Conservation (phyloP, 768 basidiomycete species). For the Lactifluus subvellereus region DNA sequence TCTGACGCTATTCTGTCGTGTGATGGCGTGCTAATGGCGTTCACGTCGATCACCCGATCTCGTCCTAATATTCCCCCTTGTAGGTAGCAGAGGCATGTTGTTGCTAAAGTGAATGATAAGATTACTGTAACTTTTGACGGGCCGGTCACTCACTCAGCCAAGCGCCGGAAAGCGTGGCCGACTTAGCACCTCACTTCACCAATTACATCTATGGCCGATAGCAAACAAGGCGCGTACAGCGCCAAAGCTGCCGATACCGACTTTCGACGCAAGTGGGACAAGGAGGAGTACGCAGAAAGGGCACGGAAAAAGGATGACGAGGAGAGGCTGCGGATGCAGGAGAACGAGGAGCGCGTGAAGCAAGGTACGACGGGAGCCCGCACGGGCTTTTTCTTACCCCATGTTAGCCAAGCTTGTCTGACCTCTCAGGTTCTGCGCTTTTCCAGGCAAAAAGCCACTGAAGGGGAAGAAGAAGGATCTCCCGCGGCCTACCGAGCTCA, state of each 20-base stretch:
- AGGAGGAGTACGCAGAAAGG: constrained; percentile 38
- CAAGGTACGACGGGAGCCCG: constrained; percentile 50
- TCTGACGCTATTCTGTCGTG: no score
- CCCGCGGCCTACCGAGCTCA: constrained; percentile 89
- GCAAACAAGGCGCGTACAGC: constrained; percentile 24
- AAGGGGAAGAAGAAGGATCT: constrained; percentile 67
- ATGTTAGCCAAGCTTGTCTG: not conserved
- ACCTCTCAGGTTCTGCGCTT: not conserved
- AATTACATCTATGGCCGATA: constrained; percentile 19
- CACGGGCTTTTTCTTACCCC: no score
- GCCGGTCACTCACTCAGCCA: no score
- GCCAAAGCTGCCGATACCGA: constrained; percentile 25
- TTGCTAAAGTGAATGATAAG: no score
- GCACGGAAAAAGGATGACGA: constrained; percentile 40
- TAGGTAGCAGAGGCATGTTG: no score
- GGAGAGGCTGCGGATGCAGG: constrained; percentile 33
- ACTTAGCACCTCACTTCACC: not conserved
- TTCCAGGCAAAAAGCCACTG: constrained; percentile 74
- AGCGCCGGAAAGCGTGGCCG: no score
- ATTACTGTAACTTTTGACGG: no score
- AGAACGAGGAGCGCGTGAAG: constrained; percentile 52
- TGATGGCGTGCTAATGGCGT: no score
- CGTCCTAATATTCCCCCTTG: no score
- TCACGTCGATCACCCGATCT: no score
- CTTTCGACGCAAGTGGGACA: constrained; percentile 42